Evolutionary conservation across 2,329 filamentous ascomycete species (phyloP).

Genomic region (Cladosporium cucumerinum): DNA sequence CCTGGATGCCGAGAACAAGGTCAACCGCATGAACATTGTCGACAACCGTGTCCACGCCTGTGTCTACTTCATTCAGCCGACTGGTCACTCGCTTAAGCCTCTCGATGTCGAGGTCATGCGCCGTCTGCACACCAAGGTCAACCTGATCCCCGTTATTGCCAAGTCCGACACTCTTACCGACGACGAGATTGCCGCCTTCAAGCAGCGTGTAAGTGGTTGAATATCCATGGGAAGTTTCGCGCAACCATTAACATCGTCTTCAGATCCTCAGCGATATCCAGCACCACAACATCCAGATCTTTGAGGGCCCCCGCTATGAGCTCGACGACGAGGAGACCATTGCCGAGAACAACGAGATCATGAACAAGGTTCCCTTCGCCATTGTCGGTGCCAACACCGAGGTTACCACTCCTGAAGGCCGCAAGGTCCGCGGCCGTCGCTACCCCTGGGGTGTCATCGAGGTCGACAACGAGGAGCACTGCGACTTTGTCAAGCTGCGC

Average conservation of each 20-base stretch:
- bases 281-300: constrained; percentile 97
- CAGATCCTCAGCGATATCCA: constrained; percentile 97
- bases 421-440: constrained; percentile 90
- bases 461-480: constrained; percentile 99
- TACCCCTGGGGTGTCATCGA: constrained; percentile 99
- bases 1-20: constrained; percentile 98
- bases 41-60: constrained; percentile 99
- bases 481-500: constrained; percentile 98
- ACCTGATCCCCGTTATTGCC: constrained; percentile 97
- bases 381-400: constrained; percentile 96
- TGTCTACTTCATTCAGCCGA: constrained; percentile 99
- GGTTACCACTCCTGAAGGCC: constrained; percentile 84
- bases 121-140: constrained; percentile 99
- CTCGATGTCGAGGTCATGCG: constrained; percentile 99
- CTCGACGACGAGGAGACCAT: constrained; percentile 99
- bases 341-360: constrained; percentile 99
- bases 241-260: constrained; percentile 21
- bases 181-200: constrained; percentile 91
- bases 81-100: constrained; percentile 96
- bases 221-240: background rate
- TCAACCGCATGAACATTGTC: constrained; percentile 99
- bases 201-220: constrained; percentile 74
- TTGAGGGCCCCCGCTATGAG: constrained; percentile 97
- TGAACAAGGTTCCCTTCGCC: constrained; percentile 99
- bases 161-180: constrained; percentile 98